Evolutionary conservation across 495 filamentous ascomycete genomes (phyloP).

Genomic region (Polyplosphaeria fusca): DNA sequence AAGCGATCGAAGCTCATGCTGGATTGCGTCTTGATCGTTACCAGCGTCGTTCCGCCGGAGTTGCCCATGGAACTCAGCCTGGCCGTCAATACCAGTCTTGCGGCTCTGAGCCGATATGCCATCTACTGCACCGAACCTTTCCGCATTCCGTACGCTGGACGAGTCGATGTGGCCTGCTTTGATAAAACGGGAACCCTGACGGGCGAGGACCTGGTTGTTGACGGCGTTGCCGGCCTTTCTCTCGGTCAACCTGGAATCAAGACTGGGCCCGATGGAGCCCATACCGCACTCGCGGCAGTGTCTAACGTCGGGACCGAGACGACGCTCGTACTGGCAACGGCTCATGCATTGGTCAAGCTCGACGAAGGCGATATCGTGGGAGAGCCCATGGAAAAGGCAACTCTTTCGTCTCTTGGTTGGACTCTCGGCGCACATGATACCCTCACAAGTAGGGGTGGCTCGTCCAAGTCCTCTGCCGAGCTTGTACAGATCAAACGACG

Average conservation of each 20-base stretch:
- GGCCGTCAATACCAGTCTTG: conserved; percentile 97
- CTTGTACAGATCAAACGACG: conserved; percentile 89
- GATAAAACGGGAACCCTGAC: conserved; percentile 98
- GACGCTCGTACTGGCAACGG: conserved; percentile 89
- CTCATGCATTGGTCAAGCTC: conserved; percentile 90
- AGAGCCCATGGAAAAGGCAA: conserved; percentile 99
- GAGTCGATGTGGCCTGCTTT: conserved; percentile 96
- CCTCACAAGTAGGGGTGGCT: conserved; percentile 59
- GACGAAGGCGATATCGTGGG: conserved; percentile 97
- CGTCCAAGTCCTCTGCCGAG: conserved; percentile 47
- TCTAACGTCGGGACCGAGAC: conserved; percentile 69
- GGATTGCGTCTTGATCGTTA: conserved; percentile 96
- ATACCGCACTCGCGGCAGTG: conserved; percentile 67
- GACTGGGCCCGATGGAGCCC: conserved; percentile 73
- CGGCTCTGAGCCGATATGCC: conserved; percentile 86
- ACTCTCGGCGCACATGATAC: conserved; percentile 81
- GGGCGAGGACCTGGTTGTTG: conserved; percentile 94
- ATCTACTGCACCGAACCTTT: conserved; percentile 99
- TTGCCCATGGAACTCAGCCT: conserved; percentile 97
- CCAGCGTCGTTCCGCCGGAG: conserved; percentile 94
- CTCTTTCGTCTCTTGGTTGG: conserved; percentile 85
- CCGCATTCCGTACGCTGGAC: conserved; percentile 95
- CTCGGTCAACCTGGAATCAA: conserved; percentile 64
- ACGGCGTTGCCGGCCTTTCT: conserved; percentile 88
- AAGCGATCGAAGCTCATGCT: conserved; percentile 96